Percentiles rank a stretch among this genome's conserved stretches.
Evolutionary conservation across 768 basidiomycete species (phyloP).

Genomic region (Dacryopinax primogenitus): DNA sequence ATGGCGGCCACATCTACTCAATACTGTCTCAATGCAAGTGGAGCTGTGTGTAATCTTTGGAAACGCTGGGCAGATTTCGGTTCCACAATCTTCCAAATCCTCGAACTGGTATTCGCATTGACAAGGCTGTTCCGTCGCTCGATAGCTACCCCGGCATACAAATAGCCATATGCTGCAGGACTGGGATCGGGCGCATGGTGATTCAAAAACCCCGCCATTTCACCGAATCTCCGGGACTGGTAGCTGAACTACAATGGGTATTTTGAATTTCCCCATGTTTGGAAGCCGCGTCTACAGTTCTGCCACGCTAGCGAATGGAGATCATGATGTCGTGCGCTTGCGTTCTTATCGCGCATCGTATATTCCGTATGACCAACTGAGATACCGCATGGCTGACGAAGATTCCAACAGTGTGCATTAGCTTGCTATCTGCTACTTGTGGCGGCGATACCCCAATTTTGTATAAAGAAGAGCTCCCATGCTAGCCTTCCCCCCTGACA

Average conservation of each 20-base stretch:
- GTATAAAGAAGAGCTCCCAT: conserved; percentile 8
- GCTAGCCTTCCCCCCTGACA: background rate
- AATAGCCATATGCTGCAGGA: background rate
- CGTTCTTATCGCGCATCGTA: background rate
- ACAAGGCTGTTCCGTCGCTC: too few relatives aligned
- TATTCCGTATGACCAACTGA: background rate
- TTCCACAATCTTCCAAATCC: too few relatives aligned
- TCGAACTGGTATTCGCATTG: too few relatives aligned
- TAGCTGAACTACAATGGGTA: background rate
- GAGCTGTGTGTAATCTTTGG: too few relatives aligned
- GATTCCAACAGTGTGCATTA: background rate
- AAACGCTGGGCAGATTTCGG: too few relatives aligned
- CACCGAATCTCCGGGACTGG: background rate
- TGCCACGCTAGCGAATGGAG: conserved; percentile 7
- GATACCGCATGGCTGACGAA: background rate
- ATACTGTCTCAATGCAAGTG: background rate
- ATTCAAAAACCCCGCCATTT: too few relatives aligned
- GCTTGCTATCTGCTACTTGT: background rate
- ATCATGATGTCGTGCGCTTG: background rate
- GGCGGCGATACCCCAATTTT: background rate
- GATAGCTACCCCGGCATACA: background rate
- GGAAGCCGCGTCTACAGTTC: background rate
- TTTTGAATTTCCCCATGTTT: background rate
- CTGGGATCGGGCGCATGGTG: too few relatives aligned
- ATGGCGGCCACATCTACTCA: too few relatives aligned